Percentiles rank a stretch among this genome's conserved stretches.
Conservation (phyloP, 2,329 filamentous ascomycete species). For the Paecilomyces dactylethromorphus region DNA sequence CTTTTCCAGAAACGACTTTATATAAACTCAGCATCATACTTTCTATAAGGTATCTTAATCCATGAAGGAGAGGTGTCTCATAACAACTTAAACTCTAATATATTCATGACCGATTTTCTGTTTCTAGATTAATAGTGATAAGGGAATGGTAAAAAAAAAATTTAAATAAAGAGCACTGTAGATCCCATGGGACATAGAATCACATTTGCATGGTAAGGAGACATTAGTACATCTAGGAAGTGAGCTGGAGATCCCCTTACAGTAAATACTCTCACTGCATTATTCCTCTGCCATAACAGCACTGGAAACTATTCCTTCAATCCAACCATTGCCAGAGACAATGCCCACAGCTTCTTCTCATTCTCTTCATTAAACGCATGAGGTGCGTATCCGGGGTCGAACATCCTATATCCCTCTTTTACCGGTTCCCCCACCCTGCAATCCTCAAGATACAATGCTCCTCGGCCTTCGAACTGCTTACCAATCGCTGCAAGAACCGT, state of each 20-base stretch:
- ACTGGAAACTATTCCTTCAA: not conserved
- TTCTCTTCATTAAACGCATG: constrained; percentile 18
- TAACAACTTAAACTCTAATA: too few species aligned
- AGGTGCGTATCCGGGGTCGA: constrained; percentile 19
- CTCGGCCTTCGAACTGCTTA: constrained; percentile 19
- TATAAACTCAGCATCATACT: not conserved
- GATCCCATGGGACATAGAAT: too few species aligned
- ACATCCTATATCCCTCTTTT: constrained; percentile 26
- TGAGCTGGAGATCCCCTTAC: too few species aligned
- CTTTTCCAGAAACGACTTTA: not conserved
- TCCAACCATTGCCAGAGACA: constrained; percentile 42
- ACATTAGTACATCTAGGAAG: too few species aligned
- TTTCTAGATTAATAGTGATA: too few species aligned
- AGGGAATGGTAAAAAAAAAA: too few species aligned
- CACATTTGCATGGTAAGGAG: too few species aligned
- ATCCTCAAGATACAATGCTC: constrained; percentile 24
- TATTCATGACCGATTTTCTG: too few species aligned
- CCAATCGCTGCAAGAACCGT: constrained; percentile 25
- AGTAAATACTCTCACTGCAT: too few species aligned
- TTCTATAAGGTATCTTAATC: not conserved
- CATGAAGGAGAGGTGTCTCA: not conserved
- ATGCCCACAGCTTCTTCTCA: constrained; percentile 41
- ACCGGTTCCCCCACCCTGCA: constrained; percentile 11
- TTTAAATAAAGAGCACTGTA: too few species aligned
- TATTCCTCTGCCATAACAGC: not conserved